Conservation (phyloP, 225 moss, liverwort and hornwort species). For the Neckera pumila region DNA sequence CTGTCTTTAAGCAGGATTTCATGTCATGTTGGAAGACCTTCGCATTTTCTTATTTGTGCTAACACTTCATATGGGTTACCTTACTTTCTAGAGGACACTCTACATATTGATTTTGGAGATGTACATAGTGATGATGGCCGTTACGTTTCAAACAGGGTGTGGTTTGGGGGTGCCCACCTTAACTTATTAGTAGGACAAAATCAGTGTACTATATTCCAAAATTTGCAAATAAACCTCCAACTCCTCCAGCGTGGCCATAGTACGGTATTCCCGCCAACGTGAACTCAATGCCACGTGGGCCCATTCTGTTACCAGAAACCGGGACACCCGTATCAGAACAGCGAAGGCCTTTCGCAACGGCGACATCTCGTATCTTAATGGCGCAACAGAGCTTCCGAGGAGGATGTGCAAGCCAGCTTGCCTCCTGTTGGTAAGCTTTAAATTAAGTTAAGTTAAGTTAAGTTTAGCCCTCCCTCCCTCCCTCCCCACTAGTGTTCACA, state of each 20-base stretch:
- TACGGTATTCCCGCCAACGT: background rate
- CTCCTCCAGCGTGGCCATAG: background rate
- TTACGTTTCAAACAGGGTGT: background rate
- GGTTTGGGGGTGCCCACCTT: background rate
- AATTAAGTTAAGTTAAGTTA: background rate
- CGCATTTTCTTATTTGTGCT: too few species aligned
- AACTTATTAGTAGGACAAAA: background rate
- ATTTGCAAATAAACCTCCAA: background rate
- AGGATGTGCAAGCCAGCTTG: background rate
- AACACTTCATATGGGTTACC: too few species aligned
- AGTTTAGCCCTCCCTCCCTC: background rate
- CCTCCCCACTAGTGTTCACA: background rate
- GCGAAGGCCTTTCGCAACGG: background rate
- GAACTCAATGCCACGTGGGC: background rate
- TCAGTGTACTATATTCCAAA: background rate
- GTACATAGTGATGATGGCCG: fast-evolving
- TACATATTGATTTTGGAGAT: background rate
- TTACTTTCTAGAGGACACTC: too few species aligned
- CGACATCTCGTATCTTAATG: background rate
- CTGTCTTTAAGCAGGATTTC: too few species aligned
- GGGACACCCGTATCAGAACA: background rate
- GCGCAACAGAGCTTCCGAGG: background rate
- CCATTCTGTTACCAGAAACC: background rate
- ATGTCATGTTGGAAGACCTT: too few species aligned
- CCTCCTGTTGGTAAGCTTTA: background rate